Percentiles rank a stretch among this genome's conserved stretches.
Conservation (phyloP, 1,284 basidiomycete species). For the Hymenochaete sp. region DNA sequence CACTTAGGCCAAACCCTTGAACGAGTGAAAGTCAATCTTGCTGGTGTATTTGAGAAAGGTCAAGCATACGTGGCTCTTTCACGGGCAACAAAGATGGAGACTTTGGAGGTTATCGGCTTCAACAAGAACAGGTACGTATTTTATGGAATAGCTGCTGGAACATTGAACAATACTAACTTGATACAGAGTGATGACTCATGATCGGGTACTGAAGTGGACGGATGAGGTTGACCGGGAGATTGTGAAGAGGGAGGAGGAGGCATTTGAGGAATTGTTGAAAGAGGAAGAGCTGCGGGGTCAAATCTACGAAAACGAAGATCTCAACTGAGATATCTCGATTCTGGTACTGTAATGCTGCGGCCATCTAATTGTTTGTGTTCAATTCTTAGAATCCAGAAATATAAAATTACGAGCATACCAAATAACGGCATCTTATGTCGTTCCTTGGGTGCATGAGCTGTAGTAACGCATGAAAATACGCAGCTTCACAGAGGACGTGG, state of each 20-base stretch:
- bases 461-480: no score
- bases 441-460: no score
- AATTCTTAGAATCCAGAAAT: background rate
- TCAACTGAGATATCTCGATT: background rate
- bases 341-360: background rate
- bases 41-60: conserved; percentile 71
- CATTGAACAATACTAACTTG: conserved; percentile 5
- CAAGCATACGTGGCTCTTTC: conserved; percentile 92
- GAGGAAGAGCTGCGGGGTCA: conserved; percentile 9
- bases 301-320: conserved; percentile 8
- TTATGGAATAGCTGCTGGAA: background rate
- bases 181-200: conserved; percentile 36
- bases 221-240: conserved; percentile 8
- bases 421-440: no score
- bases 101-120: conserved; percentile 81
- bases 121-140: conserved; percentile 54
- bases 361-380: background rate
- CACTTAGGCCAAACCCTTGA: conserved; percentile 77
- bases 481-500: no score
- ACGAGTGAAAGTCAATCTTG: conserved; percentile 63
- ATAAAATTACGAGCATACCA: no score
- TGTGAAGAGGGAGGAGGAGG: conserved; percentile 7
- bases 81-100: conserved; percentile 78
- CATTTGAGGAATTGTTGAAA: conserved; percentile 10
- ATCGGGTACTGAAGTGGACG: conserved; percentile 28